Conservation (phyloP, 306 rosid genomes). For the Sicyos edulis region DNA sequence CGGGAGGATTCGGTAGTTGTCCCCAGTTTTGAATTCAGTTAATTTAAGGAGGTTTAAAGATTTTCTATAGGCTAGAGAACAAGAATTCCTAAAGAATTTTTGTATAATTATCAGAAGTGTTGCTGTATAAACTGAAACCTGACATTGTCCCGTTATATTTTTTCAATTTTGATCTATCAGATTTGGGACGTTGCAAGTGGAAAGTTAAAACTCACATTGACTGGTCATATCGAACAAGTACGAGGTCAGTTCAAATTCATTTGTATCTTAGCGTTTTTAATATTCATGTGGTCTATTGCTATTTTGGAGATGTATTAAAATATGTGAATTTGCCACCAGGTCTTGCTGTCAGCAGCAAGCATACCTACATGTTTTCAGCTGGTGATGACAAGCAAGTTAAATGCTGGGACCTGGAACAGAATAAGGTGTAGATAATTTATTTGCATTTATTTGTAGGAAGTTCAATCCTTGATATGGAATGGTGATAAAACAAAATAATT, state of each 20-base stretch:
- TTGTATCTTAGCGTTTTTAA: conserved; percentile 13
- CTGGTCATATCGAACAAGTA: conserved; percentile 94
- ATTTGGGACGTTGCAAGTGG: conserved; percentile 97
- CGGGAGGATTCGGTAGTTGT: neutral
- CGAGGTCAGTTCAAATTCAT: conserved; percentile 53
- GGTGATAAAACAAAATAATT: conserved; percentile 20
- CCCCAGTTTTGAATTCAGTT: neutral
- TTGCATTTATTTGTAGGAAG: conserved; percentile 10
- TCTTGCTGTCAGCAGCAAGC: conserved; percentile 82
- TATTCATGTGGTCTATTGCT: conserved; percentile 17
- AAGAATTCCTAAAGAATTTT: neutral
- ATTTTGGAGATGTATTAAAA: neutral
- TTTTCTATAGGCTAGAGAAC: conserved; percentile 2
- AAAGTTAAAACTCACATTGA: conserved; percentile 73
- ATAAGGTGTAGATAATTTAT: conserved; percentile 49
- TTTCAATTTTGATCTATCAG: conserved; percentile 41
- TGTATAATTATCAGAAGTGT: neutral
- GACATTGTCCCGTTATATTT: neutral
- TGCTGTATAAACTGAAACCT: too few relatives aligned
- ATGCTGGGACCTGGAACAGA: conserved; percentile 99
- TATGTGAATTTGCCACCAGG: conserved; percentile 42
- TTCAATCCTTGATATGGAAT: conserved; percentile 7
- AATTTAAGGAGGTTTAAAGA: neutral
- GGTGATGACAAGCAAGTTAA: conserved; percentile 98
- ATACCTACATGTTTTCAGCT: conserved; percentile 97